Evolutionary conservation across 139 green algal genomes (phyloP).

Genomic region (Picocystis salinarum): DNA sequence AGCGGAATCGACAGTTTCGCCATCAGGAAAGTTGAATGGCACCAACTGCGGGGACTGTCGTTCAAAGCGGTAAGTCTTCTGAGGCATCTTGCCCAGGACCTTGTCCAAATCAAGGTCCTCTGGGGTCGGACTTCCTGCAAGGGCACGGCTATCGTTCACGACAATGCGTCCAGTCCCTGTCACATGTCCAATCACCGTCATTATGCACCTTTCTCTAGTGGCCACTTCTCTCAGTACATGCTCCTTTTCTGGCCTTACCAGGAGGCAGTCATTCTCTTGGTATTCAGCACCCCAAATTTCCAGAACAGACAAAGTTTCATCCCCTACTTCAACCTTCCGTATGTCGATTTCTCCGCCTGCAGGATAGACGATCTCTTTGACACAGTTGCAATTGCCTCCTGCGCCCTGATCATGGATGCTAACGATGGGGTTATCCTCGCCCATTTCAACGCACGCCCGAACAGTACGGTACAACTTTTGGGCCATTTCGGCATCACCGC

Average conservation of each 20-base stretch:
- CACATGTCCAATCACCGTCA: constrained; percentile 89
- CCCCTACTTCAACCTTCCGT: constrained; percentile 56
- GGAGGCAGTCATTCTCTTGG: constrained; percentile 92
- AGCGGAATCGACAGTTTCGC: constrained; percentile 18
- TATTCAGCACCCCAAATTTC: constrained; percentile 99
- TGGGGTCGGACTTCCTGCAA: constrained; percentile 23
- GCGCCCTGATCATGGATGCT: constrained; percentile 83
- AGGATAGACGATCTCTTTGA: constrained; percentile 99
- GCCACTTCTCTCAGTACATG: constrained; percentile 63
- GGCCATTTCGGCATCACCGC: constrained; percentile 88
- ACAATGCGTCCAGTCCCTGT: constrained; percentile 66
- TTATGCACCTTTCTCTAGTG: constrained; percentile 68
- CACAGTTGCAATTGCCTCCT: constrained; percentile 97
- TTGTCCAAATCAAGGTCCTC: constrained; percentile 93
- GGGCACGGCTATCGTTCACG: constrained; percentile 43
- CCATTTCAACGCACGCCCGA: constrained; percentile 86
- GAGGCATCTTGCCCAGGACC: constrained; percentile 90
- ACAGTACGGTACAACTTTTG: constrained; percentile 99
- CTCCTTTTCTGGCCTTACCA: constrained; percentile 59
- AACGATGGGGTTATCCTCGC: constrained; percentile 79
- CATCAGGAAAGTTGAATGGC: constrained; percentile 35
- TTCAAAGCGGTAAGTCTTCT: constrained; percentile 81
- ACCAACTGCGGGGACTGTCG: constrained; percentile 7
- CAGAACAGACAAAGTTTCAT: constrained; percentile 90
- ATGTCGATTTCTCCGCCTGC: constrained; percentile 88